phyloP scores from a whole-genome alignment of 345 rosid species.

The Linum tenue region DNA sequence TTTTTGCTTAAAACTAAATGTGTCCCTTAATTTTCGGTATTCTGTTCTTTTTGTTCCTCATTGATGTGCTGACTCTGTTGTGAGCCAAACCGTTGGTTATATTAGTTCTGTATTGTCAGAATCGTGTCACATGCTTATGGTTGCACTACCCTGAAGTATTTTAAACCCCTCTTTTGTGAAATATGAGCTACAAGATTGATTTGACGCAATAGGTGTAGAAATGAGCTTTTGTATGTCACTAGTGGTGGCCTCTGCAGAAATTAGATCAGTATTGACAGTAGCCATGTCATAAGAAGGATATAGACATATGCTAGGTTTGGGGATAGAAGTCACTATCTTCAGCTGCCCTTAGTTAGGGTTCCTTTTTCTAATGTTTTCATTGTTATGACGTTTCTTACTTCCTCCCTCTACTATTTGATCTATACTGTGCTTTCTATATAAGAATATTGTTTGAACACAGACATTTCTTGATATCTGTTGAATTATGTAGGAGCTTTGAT shows the following conservation, averaged over 20 bases:
- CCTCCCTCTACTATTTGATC: background rate
- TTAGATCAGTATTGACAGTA: background rate
- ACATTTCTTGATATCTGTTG: background rate
- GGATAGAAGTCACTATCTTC: background rate
- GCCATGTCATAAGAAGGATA: background rate
- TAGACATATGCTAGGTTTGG: too few species aligned
- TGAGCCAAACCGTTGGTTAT: background rate
- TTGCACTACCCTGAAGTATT: too few species aligned
- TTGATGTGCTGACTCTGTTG: background rate
- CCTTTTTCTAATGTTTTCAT: background rate
- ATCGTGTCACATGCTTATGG: background rate
- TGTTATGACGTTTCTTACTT: background rate
- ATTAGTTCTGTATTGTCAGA: background rate
- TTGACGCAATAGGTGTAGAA: background rate
- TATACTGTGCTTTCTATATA: background rate
- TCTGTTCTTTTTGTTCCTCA: background rate
- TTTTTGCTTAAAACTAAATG: background rate
- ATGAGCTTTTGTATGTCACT: background rate
- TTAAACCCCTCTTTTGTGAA: background rate
- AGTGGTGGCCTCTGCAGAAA: background rate
- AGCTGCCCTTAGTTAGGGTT: too few species aligned
- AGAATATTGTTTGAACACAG: background rate
- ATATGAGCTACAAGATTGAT: background rate
- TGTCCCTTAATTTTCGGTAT: background rate
- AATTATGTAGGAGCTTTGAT: constrained; percentile 50